Evolutionary conservation across 1,284 basidiomycete genomes (phyloP).

Genomic region (Leccinum subatratum): DNA sequence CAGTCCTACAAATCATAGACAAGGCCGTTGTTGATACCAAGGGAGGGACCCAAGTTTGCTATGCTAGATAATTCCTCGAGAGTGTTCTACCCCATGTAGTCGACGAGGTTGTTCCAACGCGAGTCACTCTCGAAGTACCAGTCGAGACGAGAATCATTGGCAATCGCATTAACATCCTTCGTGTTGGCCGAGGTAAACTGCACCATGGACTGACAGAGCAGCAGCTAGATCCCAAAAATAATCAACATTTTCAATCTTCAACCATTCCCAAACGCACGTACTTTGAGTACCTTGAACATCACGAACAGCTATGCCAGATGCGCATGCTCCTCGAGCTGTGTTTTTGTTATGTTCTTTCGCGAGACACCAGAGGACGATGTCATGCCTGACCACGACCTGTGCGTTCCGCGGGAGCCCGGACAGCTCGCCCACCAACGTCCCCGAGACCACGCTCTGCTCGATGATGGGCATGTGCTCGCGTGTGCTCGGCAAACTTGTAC

Average conservation of each 20-base stretch:
- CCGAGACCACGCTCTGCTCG: conserved; percentile 89
- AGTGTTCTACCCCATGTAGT: conserved; percentile 88
- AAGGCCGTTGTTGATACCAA: conserved; percentile 79
- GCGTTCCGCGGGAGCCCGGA: conserved; percentile 77
- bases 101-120: conserved; percentile 83
- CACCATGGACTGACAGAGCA: conserved; percentile 81
- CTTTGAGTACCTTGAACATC: conserved; percentile 75
- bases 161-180: conserved; percentile 75
- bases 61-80: conserved; percentile 72
- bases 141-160: conserved; percentile 77
- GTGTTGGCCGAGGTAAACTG: conserved; percentile 76
- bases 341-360: too few relatives aligned
- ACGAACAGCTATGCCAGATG: conserved; percentile 65
- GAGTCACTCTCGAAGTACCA: conserved; percentile 91
- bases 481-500: conserved; percentile 71
- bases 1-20: conserved; percentile 92
- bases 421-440: conserved; percentile 85
- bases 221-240: too few relatives aligned
- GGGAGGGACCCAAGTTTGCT: conserved; percentile 59
- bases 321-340: conserved; percentile 63
- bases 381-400: conserved; percentile 77
- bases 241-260: background rate
- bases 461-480: conserved; percentile 58
- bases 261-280: conserved; percentile 27
- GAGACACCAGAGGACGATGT: conserved; percentile 71